phyloP scores from a whole-genome alignment of 139 green algal genomes.

The Volvox africanus region DNA sequence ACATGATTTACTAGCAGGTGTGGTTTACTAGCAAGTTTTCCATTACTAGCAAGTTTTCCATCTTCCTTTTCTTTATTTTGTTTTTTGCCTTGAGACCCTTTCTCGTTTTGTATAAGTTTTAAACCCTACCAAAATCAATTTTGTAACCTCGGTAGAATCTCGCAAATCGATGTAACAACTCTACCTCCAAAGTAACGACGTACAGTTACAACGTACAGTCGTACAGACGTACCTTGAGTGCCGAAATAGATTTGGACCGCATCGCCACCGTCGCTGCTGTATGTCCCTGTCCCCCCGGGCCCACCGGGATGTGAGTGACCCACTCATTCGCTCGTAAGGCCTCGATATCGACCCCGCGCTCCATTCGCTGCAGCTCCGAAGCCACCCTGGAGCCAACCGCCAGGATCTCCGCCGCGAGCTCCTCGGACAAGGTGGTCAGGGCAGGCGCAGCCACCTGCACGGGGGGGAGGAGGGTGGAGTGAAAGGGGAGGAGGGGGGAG shows the following conservation, averaged over 20 bases:
- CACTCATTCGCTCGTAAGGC: constrained; percentile 22
- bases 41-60: no score
- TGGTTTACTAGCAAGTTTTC: no score
- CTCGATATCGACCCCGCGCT: constrained; percentile 41
- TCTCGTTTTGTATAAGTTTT: no score
- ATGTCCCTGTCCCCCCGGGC: neutral
- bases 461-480: neutral
- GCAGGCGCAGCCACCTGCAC: constrained; percentile 24
- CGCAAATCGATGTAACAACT: no score
- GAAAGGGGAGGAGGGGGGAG: neutral
- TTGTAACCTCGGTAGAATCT: no score
- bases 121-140: no score
- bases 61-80: no score
- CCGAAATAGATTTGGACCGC: constrained; percentile 25
- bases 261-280: neutral
- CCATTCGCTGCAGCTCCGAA: constrained; percentile 43
- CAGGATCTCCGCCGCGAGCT: constrained; percentile 18
- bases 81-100: no score
- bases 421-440: constrained; percentile 21
- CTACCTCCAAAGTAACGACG: no score
- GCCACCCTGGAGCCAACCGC: constrained; percentile 39
- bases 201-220: no score
- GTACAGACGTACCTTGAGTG: constrained; percentile 21
- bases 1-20: no score
- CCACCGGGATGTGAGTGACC: constrained; percentile 25